These are phyloP conservation scores for Tetrapisispora fleetii DNA, from an alignment of 805 yeast genomes.

Conservation along the genomic window DNA sequence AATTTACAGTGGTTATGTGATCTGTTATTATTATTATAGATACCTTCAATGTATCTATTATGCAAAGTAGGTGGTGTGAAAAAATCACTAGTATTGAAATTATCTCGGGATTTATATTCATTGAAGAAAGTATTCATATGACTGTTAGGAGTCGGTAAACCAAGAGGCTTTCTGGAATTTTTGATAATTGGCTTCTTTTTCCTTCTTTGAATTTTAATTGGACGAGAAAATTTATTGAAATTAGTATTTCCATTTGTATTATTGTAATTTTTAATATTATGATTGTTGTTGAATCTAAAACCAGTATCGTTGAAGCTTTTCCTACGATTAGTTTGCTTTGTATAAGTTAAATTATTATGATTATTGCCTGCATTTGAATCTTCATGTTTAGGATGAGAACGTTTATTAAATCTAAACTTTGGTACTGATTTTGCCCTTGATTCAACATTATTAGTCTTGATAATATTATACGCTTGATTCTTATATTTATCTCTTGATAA, in stretches of 20 bases:
- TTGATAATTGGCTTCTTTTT: constrained; percentile 21
- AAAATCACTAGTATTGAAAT: constrained; percentile 56
- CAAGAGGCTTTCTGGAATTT: constrained; percentile 47
- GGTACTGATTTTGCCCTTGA: constrained; percentile 25
- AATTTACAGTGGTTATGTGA: constrained; percentile 16
- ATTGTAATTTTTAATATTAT: constrained; percentile 8
- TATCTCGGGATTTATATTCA: constrained; percentile 22
- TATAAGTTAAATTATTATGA: neutral
- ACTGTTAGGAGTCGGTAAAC: constrained; percentile 50
- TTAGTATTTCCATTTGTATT: constrained; percentile 10
- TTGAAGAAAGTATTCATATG: constrained; percentile 33
- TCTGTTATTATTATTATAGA: constrained; percentile 33
- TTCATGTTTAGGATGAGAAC: constrained; percentile 11
- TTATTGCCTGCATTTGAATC: neutral
- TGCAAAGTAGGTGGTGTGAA: constrained; percentile 72
- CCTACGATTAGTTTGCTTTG: neutral
- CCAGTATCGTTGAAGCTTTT: constrained; percentile 7
- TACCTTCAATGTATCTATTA: constrained; percentile 58
- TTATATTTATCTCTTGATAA: neutral
- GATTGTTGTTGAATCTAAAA: constrained; percentile 7
- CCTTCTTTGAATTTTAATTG: constrained; percentile 20
- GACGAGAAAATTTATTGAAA: constrained; percentile 11
- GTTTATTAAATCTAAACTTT: constrained; percentile 22
- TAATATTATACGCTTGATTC: too few species aligned
- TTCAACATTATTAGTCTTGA: neutral